Base-by-base conservation (phyloP, 2,329 filamentous ascomycete genomes). In the Neocucurbitaria cava region DNA sequence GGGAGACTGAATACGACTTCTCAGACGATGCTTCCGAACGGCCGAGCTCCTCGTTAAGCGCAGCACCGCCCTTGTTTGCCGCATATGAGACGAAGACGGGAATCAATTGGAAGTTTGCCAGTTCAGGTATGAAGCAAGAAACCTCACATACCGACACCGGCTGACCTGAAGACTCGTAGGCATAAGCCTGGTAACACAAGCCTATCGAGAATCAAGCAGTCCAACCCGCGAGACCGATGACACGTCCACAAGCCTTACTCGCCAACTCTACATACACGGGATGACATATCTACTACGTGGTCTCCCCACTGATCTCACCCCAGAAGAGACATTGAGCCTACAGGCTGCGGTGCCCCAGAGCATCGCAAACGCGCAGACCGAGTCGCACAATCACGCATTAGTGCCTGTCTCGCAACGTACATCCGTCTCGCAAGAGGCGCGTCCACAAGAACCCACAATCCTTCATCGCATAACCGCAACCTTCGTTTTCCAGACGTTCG, bases 201-300 rank as follows among this genome's bases (percentile, higher is more conserved):
- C 82, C 4, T 70, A 77, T 20, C 75, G 77, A 40, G 80, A 84
- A 67, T 79, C 79, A 8, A 74, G 76, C 20, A 58, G 63, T 4
- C 60, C 72, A 5, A 54, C 65, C 3, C 62, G 62, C 43, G 64
- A 69, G 31, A 49, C 58, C 3, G 61, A 68, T 38, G 73, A 74
- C 30, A 70, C 70, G 21, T 76, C 79, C 42, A 53, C 75, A 2
- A 65, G 71, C n/a, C 81, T 86, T 61, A 83, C 84, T 46, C 81
- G 87, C 23, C 84, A 85, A 58, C 79, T 88, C 9, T 90, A 89
- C 70, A 74, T 90, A 44, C 85, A 89, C 62, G 83, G 85, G 53
- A 73, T 88, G 3, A 82, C 83, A 2, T 89, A 89, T 69, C 77
- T 90, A 21, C 78, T 90, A n/a, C 82, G 82, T 56, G 87, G 83